Evolutionary conservation across 169 alveolate species (phyloP), one percentile per base, ranked within the genome.

Genomic region (Perkinsus marinus): DNA sequence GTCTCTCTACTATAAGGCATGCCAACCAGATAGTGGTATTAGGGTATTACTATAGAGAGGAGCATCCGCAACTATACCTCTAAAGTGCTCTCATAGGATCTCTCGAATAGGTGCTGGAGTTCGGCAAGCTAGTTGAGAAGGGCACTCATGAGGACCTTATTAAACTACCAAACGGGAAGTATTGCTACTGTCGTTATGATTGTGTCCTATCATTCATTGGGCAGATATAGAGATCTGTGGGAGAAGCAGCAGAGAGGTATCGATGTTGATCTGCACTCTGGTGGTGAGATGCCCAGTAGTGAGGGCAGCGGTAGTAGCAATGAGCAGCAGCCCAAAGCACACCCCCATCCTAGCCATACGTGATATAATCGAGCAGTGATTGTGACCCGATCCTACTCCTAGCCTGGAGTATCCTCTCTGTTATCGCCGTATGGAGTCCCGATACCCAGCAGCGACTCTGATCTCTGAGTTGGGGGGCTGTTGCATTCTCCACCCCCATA

Each of bases 1-100:
- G 98, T 39, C 96, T 98, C 47, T 94, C 97, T 89, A 97, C 98
- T 68, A 96, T 97, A 39, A 43, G 92, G 39, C 94, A 93, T 39
- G 96, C 96, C 7, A 94, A 94, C 89, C 39, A 91, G 92, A 94
- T 94, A 37, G 93, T 93, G 37, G 93, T 57, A 43, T 10, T 43
- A 57, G 79, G 46, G 10, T 6, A 41, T 41, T 6, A 41, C 3
- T 10, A 10, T 41, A 3, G 19, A 41, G 46, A 41, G 46, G 10
- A 41, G 46, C 19, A 41, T n/a, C n/a, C n/a, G n/a, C n/a, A n/a
- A n/a, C n/a, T n/a, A n/a, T n/a, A n/a, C n/a, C n/a, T n/a, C n/a
- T n/a, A n/a, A n/a, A n/a, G n/a, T n/a, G n/a, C n/a, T n/a, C n/a
- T n/a, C n/a, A n/a, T n/a, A n/a, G n/a, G n/a, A n/a, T n/a, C n/a